Conservation (phyloP, 2,329 filamentous ascomycete genomes). For the Hypoxylon sp. region DNA sequence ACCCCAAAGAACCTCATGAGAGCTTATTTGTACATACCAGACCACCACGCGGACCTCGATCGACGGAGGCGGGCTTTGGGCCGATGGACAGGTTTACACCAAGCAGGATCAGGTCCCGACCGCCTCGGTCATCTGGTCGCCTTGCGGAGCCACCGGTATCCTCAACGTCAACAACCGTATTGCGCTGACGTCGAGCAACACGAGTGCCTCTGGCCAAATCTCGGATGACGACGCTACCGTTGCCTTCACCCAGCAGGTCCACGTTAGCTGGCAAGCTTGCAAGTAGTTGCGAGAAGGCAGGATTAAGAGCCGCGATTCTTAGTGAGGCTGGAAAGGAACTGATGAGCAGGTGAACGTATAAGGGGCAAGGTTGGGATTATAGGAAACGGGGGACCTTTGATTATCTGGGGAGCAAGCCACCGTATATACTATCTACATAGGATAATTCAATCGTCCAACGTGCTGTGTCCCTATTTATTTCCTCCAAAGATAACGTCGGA, state of each 20-base stretch:
- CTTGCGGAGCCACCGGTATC: slow-evolving; percentile 62
- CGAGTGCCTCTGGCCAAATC: slow-evolving; percentile 58
- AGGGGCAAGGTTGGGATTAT: background rate
- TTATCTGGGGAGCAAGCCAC: slow-evolving; percentile 5
- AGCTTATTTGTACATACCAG: slow-evolving; percentile 35
- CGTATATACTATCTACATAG: slow-evolving; percentile 7
- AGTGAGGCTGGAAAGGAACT: background rate
- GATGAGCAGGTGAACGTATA: background rate
- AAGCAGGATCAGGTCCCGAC: slow-evolving; percentile 63
- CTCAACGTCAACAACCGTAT: slow-evolving; percentile 66
- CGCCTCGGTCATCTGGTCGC: slow-evolving; percentile 62
- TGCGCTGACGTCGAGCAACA: slow-evolving; percentile 57
- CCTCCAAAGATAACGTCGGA: too few relatives aligned
- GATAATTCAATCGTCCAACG: slow-evolving; percentile 26
- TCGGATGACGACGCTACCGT: slow-evolving; percentile 63
- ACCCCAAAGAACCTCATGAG: background rate
- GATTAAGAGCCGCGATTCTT: too few relatives aligned
- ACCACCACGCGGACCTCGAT: slow-evolving; percentile 62
- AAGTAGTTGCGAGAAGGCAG: slow-evolving; percentile 35
- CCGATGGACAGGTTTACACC: slow-evolving; percentile 62
- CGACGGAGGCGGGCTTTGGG: slow-evolving; percentile 60
- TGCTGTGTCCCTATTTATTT: background rate
- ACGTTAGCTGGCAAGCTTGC: slow-evolving; percentile 59
- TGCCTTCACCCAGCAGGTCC: slow-evolving; percentile 61
- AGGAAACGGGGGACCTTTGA: background rate